Evolutionary conservation across 2,329 filamentous ascomycete genomes (phyloP).

Genomic region (Trichoderma simmonsii): DNA sequence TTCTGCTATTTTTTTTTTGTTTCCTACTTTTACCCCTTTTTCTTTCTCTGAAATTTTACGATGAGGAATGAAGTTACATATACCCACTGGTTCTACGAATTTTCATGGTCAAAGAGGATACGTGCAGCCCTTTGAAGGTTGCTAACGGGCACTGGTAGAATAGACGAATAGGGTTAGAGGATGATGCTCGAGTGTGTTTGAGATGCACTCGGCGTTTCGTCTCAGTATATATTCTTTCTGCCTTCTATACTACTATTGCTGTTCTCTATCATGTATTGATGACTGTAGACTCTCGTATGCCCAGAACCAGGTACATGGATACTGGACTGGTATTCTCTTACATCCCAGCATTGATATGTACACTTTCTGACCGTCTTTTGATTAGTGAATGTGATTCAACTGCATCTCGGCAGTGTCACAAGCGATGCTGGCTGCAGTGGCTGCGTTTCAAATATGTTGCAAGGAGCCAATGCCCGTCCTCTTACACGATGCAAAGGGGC

Average conservation of each 20-base stretch:
- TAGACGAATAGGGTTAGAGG: background rate
- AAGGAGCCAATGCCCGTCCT: background rate
- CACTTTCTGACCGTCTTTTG: background rate
- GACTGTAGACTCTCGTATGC: background rate
- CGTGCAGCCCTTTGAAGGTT: background rate
- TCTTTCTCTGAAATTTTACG: background rate
- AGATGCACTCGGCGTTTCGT: background rate
- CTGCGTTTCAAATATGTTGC: conserved; percentile 6
- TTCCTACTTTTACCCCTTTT: background rate
- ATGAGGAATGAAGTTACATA: background rate
- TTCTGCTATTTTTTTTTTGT: background rate
- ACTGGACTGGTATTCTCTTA: background rate
- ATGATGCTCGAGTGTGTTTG: background rate
- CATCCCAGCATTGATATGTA: background rate
- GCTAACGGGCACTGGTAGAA: background rate
- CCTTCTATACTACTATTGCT: background rate
- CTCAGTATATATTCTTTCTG: background rate
- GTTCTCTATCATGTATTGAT: background rate
- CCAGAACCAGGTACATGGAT: background rate
- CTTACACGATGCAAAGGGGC: background rate
- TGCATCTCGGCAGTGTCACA: background rate
- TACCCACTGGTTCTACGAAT: background rate
- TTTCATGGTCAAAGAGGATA: background rate
- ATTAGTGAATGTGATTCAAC: background rate
- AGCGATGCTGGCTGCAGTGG: background rate